Conservation (phyloP, 345 rosid species). For the Abelmoschus esculentus region DNA sequence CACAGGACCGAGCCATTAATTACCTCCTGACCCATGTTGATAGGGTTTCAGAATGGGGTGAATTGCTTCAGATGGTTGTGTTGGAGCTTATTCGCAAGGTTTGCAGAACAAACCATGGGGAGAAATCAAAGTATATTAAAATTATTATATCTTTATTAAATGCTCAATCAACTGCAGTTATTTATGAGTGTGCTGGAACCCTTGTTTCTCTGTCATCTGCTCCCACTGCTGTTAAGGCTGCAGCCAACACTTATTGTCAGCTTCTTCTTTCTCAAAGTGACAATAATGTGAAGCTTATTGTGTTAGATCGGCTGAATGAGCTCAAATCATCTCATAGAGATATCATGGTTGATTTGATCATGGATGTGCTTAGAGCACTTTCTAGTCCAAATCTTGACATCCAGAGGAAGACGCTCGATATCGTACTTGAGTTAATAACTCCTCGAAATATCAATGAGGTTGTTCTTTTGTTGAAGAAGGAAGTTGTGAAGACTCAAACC, state of each 20-base stretch:
- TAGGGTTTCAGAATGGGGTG: constrained; percentile 56
- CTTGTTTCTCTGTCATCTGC: constrained; percentile 82
- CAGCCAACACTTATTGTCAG: constrained; percentile 69
- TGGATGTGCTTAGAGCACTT: constrained; percentile 79
- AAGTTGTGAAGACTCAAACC: constrained; percentile 70
- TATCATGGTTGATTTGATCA: constrained; percentile 62
- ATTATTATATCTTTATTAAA: constrained; percentile 52
- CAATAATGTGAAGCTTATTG: constrained; percentile 73
- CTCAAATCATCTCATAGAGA: constrained; percentile 62
- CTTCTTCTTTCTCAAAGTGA: constrained; percentile 72
- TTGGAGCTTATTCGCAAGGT: constrained; percentile 57
- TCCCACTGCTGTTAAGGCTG: constrained; percentile 64
- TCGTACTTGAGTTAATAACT: constrained; percentile 61
- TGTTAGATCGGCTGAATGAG: constrained; percentile 63
- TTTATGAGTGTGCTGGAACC: constrained; percentile 58
- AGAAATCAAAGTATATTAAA: constrained; percentile 55
- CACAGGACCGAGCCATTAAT: constrained; percentile 46
- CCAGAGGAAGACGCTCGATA: constrained; percentile 58
- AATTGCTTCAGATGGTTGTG: constrained; percentile 58
- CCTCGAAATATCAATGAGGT: constrained; percentile 64
- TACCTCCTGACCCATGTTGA: constrained; percentile 49
- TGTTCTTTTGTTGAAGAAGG: constrained; percentile 63
- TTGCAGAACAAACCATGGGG: constrained; percentile 45
- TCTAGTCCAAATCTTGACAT: constrained; percentile 74
- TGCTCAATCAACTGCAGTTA: constrained; percentile 55